Base-by-base conservation (phyloP, 2,329 filamentous ascomycete genomes). In the Bipolaris bicolor region DNA sequence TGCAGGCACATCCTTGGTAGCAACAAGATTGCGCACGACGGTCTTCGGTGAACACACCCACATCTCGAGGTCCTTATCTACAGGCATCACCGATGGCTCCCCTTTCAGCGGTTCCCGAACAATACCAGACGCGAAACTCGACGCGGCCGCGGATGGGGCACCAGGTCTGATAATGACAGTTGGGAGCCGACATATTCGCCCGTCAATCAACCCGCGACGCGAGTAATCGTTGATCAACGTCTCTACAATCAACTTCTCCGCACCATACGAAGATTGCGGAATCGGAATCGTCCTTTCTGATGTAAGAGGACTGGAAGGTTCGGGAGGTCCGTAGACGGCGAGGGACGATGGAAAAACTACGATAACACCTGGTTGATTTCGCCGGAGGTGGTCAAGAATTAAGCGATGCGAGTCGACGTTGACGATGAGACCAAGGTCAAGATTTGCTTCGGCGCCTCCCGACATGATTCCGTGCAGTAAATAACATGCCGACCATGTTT, bases 61-160 rank as follows among this genome's bases (percentile, higher is more conserved):
- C 40, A 43, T 43, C 6, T 43, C 40, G 13, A 43, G 22, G 5
- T 43, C 40, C 5, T 16, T 43, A 9, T 13, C 29, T 15, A 43
- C 40, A 16, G 40, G 40, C 22, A 43, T 2, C 22, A 43, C 40
- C 5, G 40, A 29, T 2, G 22, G 1, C 6, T 43, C 22, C 7
- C 40, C 40, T 29, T 43, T 29, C 70, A 87, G 77, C 1, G 85
- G 85, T 74, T 88, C 85, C 29, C 85, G 80, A 57, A 88, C 83
- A 76, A 88, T 86, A 15, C 85, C 84, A 1, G 81, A 85, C n/a
- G 86, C 73, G 64, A 87, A 88, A 0, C 82, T 83, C 3, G 82
- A 84, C 18, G 85, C 85, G 0, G 85, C 85, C 1, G 79, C 80
- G 3, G 83, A 83, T 0, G 85, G 85, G 11, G 76, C 77, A 1